Base-by-base conservation (phyloP, 805 yeast genomes). In the Yamadazyma laniorum region DNA sequence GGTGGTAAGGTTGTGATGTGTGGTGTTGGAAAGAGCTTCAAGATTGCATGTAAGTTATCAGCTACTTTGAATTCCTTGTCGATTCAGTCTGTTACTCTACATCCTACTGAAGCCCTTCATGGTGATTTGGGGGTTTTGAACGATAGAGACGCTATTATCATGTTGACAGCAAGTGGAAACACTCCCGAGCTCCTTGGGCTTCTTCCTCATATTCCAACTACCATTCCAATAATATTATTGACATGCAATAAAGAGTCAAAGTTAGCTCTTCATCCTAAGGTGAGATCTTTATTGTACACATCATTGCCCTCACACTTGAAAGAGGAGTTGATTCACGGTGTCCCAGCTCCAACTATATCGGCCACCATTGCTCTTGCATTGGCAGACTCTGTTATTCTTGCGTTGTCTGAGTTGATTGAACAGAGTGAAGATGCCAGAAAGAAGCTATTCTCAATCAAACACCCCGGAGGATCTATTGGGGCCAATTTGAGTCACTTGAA, bases 401-500 rank as follows among this genome's bases (percentile, higher is more conserved):
- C 95, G 0, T 61, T 89, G 17, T 74, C 81, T 34, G 93, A 87
- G 53, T 55, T 82, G 52, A 72, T 81, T 37, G 79, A 79, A 38
- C 63, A 65, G 6, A 88, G 86, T 51, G 58, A 69, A 21, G 58
- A 63, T 25, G 64, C 69, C 39, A 66, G 95, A 29, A 72, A 71
- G 45, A 61, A 58, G 41, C 59, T 72, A 25, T 88, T 88, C 59
- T 80, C 83, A 6, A 74, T 74, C 44, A 75, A 82, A 53, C 96
- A 88, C 53, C 96, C 96, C 1, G 96, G 96, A 15, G 96, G 96
- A 13, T 84, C 93, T 2, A 87, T 88, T 53, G 96, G 96, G 12
- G 67, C 63, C 4, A 59, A 60, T 44, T 61, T 66, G 45, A 39
- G 49, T 39, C 64, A 65, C 40, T 52, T 66, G 43, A 61, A 64